phyloP scores from a whole-genome alignment of 805 yeast genomes.

The Wickerhamomyces rabaulensis region DNA sequence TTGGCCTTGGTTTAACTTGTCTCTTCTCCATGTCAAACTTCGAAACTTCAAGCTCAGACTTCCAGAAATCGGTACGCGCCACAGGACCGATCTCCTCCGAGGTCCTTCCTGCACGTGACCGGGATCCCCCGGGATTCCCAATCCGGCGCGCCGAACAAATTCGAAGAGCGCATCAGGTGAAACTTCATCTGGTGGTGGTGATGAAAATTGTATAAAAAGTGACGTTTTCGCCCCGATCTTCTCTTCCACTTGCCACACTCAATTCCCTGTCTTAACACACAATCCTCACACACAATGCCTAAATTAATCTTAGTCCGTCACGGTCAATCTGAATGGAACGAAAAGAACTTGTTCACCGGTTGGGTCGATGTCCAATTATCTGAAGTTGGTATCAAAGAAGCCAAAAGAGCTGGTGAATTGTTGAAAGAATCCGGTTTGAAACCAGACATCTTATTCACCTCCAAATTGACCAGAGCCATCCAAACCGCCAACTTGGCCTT shows the following conservation, averaged over 20 bases:
- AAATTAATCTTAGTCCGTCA: constrained; percentile 92
- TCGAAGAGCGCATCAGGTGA: background rate
- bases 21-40: too few relatives aligned
- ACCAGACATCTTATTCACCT: constrained; percentile 89
- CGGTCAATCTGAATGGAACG: constrained; percentile 99
- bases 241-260: background rate
- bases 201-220: background rate
- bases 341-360: constrained; percentile 96
- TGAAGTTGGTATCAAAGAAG: constrained; percentile 83
- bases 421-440: constrained; percentile 78
- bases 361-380: constrained; percentile 95
- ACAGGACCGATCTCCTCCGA: background rate
- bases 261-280: background rate
- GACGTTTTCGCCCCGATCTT: background rate
- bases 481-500: constrained; percentile 96
- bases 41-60: too few relatives aligned
- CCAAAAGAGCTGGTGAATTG: constrained; percentile 88
- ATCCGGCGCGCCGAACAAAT: background rate
- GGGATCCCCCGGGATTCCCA: background rate
- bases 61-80: too few relatives aligned
- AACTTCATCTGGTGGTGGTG: background rate
- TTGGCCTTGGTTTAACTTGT: too few relatives aligned
- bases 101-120: background rate
- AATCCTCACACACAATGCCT: constrained; percentile 29
- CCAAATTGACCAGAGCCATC: constrained; percentile 89